Evolutionary conservation across 2,329 filamentous ascomycete species (phyloP).

Genomic region (Chaetothyriales sp.): DNA sequence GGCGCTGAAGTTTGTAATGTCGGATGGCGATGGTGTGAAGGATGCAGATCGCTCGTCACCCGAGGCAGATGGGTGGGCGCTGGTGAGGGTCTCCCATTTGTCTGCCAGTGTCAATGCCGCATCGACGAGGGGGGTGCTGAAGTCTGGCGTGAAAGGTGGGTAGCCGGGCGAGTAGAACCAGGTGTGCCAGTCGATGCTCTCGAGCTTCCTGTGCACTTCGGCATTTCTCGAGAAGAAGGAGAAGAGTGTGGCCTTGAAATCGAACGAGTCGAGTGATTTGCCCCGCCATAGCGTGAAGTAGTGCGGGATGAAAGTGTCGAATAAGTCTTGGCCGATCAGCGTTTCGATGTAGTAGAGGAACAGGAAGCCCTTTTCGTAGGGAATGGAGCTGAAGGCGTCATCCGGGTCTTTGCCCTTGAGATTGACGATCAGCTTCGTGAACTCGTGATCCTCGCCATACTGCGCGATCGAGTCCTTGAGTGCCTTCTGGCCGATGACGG

Average conservation of each 20-base stretch:
- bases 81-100: slow-evolving; percentile 55
- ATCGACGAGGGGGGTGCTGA: slow-evolving; percentile 78
- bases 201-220: slow-evolving; percentile 46
- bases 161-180: slow-evolving; percentile 82
- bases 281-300: slow-evolving; percentile 78
- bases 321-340: slow-evolving; percentile 69
- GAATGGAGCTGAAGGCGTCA: slow-evolving; percentile 82
- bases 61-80: slow-evolving; percentile 9
- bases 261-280: slow-evolving; percentile 82
- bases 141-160: slow-evolving; percentile 68
- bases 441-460: slow-evolving; percentile 74
- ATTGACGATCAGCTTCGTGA: slow-evolving; percentile 79
- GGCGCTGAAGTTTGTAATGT: slow-evolving; percentile 62
- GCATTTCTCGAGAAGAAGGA: slow-evolving; percentile 56
- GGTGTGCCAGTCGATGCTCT: slow-evolving; percentile 72
- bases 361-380: slow-evolving; percentile 94
- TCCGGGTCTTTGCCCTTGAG: slow-evolving; percentile 87
- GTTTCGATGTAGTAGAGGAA: slow-evolving; percentile 86
- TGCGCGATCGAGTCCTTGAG: slow-evolving; percentile 66
- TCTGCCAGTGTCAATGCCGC: slow-evolving; percentile 68
- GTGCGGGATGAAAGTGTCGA: slow-evolving; percentile 89
- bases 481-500: slow-evolving; percentile 91
- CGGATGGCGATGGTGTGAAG: slow-evolving; percentile 50
- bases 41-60: slow-evolving; percentile 15
- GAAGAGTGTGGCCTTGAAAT: slow-evolving; percentile 80